Conservation (phyloP, 163 green algal species). For the Scenedesmus sp. region DNA sequence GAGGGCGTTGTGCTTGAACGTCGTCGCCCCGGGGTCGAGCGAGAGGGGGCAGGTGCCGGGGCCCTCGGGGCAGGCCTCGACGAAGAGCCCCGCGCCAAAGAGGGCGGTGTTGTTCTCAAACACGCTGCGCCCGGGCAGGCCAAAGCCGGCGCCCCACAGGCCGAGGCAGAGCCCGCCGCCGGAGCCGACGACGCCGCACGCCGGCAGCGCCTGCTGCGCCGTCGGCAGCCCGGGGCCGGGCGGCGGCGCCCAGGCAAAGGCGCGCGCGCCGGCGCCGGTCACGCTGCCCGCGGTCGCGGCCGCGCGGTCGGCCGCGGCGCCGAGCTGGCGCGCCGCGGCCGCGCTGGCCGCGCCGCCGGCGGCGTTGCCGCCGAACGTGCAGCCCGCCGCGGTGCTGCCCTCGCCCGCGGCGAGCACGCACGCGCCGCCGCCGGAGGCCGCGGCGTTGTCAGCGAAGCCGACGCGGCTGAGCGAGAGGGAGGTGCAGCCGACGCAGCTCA, state of each 20-base stretch:
- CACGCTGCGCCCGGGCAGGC: not conserved
- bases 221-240: not conserved
- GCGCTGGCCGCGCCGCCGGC: not conserved
- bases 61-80: conserved; percentile 10
- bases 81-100: conserved; percentile 32
- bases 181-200: conserved; percentile 22
- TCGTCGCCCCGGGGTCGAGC: not conserved
- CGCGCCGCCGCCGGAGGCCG: conserved; percentile 14
- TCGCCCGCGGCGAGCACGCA: conserved; percentile 21
- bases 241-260: no score
- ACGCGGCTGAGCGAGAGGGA: not conserved
- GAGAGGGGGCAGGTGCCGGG: not conserved
- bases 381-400: not conserved
- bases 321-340: not conserved
- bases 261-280: no score
- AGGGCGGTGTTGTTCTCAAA: conserved; percentile 18
- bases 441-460: conserved; percentile 3
- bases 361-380: not conserved
- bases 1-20: not conserved
- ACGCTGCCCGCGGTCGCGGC: not conserved
- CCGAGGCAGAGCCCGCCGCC: conserved; percentile 31
- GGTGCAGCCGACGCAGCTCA: conserved; percentile 26
- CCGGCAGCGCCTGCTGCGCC: conserved; percentile 28
- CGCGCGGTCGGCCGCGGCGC: not conserved
- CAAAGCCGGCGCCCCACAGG: conserved; percentile 16